Evolutionary conservation across 768 basidiomycete genomes (phyloP).

Genomic region (Asterophora parasitica): DNA sequence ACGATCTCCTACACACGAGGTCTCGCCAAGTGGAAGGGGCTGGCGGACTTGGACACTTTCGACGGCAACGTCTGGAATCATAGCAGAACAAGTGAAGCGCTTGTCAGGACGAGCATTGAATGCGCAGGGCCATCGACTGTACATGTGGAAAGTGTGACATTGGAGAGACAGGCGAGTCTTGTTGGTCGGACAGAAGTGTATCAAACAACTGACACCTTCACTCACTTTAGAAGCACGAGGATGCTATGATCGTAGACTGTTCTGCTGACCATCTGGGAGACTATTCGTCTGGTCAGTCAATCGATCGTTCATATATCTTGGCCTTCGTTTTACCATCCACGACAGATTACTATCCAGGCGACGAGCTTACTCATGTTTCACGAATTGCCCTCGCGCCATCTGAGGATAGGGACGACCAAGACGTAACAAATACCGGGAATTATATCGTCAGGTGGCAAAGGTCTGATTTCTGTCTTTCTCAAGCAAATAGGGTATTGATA

Average conservation of each 20-base stretch:
- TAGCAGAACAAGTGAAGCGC: conserved; percentile 48
- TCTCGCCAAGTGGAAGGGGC: conserved; percentile 34
- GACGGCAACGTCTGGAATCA: conserved; percentile 52
- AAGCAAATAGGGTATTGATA: background rate
- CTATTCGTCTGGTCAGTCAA: conserved; percentile 42
- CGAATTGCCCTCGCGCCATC: conserved; percentile 42
- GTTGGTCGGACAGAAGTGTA: background rate
- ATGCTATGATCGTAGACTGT: conserved; percentile 47
- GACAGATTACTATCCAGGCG: conserved; percentile 60
- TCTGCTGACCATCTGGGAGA: conserved; percentile 45
- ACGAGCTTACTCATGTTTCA: conserved; percentile 56
- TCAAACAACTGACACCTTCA: background rate
- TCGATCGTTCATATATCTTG: background rate
- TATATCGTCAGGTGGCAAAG: conserved; percentile 66
- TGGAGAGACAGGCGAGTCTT: conserved; percentile 44
- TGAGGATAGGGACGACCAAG: conserved; percentile 32
- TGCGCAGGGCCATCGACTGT: conserved; percentile 55
- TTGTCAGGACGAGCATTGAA: conserved; percentile 46
- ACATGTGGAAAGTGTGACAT: conserved; percentile 42
- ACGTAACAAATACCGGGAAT: conserved; percentile 47
- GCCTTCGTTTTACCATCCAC: background rate
- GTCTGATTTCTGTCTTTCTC: conserved; percentile 28
- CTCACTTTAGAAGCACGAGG: conserved; percentile 33
- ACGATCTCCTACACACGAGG: conserved; percentile 50
- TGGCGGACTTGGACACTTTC: conserved; percentile 51